Conservation (phyloP, 306 rosid species). For the barrel medic (Medicago truncatula) region DNA sequence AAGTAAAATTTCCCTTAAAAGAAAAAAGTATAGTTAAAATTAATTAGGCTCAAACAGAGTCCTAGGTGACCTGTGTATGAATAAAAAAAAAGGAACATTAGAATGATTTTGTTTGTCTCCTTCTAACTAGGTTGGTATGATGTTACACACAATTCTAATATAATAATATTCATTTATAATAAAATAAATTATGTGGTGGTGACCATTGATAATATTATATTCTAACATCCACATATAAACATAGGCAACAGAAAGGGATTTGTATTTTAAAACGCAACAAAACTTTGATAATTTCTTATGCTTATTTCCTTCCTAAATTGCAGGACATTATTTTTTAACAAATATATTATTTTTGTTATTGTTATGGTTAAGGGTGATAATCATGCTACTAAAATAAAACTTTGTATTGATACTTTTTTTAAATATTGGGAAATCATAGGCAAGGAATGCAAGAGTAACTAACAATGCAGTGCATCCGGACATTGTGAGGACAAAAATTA, state of each 20-base stretch:
- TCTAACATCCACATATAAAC: too few species aligned
- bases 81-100: not conserved
- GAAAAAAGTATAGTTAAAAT: not conserved
- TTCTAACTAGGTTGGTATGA: not conserved
- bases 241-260: too few species aligned
- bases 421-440: slow-evolving; percentile 48
- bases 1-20: not conserved
- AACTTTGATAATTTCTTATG: too few species aligned
- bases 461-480: slow-evolving; percentile 96
- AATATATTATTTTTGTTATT: slow-evolving; percentile 55
- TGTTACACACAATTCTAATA: too few species aligned
- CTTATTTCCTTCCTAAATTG: slow-evolving; percentile 26
- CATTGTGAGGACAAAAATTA: slow-evolving; percentile 82
- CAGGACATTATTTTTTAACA: slow-evolving; percentile 86
- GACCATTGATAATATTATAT: too few species aligned
- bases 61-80: not conserved
- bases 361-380: not conserved
- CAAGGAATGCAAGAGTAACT: slow-evolving; percentile 83
- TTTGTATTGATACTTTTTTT: not conserved
- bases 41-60: not conserved
- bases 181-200: too few species aligned
- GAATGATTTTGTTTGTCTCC: slow-evolving; percentile 13
- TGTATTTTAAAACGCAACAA: too few species aligned
- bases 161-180: too few species aligned
- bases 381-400: too few species aligned